Percentiles rank a stretch among this genome's conserved stretches.
These are phyloP conservation scores for Vitellaria paradoxa DNA, from an alignment of 179 eudicot species.

Conservation along the genomic window DNA sequence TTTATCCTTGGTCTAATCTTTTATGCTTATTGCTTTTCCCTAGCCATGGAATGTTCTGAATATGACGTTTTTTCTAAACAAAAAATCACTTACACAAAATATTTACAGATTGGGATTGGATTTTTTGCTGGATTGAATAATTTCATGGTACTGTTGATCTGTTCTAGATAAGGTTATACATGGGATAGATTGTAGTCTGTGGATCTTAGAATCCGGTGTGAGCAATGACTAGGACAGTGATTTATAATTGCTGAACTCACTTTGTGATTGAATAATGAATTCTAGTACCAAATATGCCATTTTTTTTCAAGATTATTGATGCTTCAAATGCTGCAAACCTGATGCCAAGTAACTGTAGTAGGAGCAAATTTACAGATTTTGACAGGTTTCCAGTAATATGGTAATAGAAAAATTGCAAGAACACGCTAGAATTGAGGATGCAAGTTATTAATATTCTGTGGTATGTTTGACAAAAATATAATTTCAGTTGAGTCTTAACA, in stretches of 20 bases:
- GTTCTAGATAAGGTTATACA: not conserved
- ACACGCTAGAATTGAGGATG: not conserved
- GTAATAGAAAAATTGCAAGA: not conserved
- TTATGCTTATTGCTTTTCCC: not conserved
- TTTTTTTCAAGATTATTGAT: not conserved
- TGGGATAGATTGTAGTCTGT: not conserved
- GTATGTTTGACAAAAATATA: too few relatives aligned
- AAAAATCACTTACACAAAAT: too few relatives aligned
- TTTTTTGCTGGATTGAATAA: conserved; percentile 3
- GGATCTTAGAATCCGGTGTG: not conserved
- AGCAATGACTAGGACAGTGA: not conserved
- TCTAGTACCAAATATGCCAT: not conserved
- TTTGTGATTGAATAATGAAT: not conserved
- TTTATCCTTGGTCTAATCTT: not conserved
- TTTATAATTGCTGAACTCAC: not conserved
- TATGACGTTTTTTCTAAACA: not conserved
- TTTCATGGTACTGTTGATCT: not conserved
- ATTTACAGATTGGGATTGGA: not conserved
- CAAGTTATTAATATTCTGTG: not conserved
- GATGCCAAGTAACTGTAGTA: not conserved
- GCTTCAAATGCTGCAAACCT: not conserved
- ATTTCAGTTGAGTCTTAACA: too few relatives aligned
- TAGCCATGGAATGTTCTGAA: not conserved
- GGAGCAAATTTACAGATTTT: not conserved
- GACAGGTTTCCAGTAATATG: not conserved